phyloP scores from a whole-genome alignment of 1,139 yeast species.

The Meyerozyma elateridarum region DNA sequence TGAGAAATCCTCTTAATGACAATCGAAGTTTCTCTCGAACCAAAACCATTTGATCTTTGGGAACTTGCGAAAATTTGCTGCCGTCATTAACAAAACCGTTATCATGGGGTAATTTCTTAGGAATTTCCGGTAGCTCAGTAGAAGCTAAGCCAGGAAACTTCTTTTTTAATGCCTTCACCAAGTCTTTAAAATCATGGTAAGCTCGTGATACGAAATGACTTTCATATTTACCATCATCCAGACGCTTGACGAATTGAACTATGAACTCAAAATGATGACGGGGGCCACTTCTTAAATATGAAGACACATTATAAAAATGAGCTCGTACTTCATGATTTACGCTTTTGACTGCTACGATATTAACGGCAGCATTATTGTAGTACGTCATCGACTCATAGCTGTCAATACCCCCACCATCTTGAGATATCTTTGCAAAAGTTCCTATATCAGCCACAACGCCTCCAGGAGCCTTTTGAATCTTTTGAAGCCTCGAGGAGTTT shows the following conservation, averaged over 20 bases:
- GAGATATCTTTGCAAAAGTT: slow-evolving; percentile 3
- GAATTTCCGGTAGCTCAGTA: slow-evolving; percentile 53
- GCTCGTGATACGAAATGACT: slow-evolving; percentile 52
- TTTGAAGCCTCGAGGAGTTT: slow-evolving; percentile 45
- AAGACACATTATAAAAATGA: slow-evolving; percentile 8
- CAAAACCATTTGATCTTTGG: slow-evolving; percentile 9
- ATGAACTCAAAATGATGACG: slow-evolving; percentile 42
- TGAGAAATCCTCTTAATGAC: slow-evolving; percentile 68
- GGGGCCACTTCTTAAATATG: slow-evolving; percentile 15
- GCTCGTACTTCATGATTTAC: slow-evolving; percentile 7
- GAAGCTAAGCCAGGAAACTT: slow-evolving; percentile 68
- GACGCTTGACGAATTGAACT: slow-evolving; percentile 25
- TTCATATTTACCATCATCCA: slow-evolving; percentile 10
- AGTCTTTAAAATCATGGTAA: slow-evolving; percentile 59
- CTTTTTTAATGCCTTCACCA: slow-evolving; percentile 48
- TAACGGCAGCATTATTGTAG: slow-evolving; percentile 55
- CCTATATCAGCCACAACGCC: slow-evolving; percentile 6
- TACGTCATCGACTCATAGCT: slow-evolving; percentile 36
- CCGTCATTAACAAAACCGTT: slow-evolving; percentile 16
- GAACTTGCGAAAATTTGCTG: too few relatives aligned
- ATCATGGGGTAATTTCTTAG: slow-evolving; percentile 45
- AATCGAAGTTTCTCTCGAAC: slow-evolving; percentile 64
- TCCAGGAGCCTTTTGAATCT: slow-evolving; percentile 32
- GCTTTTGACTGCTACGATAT: slow-evolving; percentile 60
- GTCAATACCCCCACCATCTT: slow-evolving; percentile 27